phyloP scores from a whole-genome alignment of 768 basidiomycete species.

The Tricholoma furcatifolium region DNA sequence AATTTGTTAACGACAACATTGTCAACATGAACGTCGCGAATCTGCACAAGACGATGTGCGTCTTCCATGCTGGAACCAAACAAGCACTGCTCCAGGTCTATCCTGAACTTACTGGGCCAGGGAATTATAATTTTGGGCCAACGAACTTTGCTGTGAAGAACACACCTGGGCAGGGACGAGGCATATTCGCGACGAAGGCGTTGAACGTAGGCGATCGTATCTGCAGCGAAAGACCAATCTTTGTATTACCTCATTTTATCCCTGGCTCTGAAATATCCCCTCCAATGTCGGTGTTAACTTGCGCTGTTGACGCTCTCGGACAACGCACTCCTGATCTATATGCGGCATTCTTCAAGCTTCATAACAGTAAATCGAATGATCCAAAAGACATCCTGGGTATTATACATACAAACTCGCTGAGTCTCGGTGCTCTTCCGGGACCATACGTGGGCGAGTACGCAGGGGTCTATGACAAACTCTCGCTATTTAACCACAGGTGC shows the following conservation, averaged over 20 bases:
- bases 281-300: neutral
- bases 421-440: conserved; percentile 15
- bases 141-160: neutral
- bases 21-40: neutral
- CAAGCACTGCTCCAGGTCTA: too few species aligned
- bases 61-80: neutral
- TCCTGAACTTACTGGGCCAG: too few species aligned
- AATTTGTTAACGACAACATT: too few species aligned
- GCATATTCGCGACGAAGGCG: conserved; percentile 3
- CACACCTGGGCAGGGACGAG: conserved; percentile 11
- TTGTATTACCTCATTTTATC: conserved; percentile 3
- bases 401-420: conserved; percentile 10
- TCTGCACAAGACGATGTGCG: neutral
- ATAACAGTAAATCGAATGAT: conserved; percentile 13
- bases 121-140: too few species aligned
- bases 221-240: conserved; percentile 7
- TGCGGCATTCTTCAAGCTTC: neutral
- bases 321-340: neutral
- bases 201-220: conserved; percentile 12
- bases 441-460: conserved; percentile 5
- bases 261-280: neutral
- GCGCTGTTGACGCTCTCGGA: neutral
- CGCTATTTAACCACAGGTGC: conserved; percentile 18
- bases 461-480: conserved; percentile 2
- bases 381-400: conserved; percentile 6